A percentile compares a stretch with the other conserved stretches of the same genome.
phyloP scores from a whole-genome alignment of 2,329 filamentous ascomycete genomes.

The Ascochyta viciae-villosae region DNA sequence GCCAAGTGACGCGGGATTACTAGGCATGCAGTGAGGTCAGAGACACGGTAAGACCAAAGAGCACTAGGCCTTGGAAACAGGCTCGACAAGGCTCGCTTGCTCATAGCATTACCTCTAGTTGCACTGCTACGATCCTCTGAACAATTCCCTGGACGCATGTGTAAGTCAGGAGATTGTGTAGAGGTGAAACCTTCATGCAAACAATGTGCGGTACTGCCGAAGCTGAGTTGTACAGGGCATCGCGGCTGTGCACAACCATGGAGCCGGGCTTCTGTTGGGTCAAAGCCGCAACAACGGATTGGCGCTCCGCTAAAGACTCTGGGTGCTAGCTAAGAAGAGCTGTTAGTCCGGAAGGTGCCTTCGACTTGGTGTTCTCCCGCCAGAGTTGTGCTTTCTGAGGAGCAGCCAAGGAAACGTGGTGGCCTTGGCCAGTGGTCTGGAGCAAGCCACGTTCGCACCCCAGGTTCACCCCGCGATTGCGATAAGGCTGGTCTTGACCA shows the following conservation, averaged over 20 bases:
- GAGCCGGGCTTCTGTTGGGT: background rate
- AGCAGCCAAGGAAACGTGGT: constrained; percentile 37
- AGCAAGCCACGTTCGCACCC: constrained; percentile 41
- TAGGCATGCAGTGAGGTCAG: constrained; percentile 34
- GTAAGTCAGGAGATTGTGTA: background rate
- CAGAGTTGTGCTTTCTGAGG: constrained; percentile 8
- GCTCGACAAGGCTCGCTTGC: constrained; percentile 16
- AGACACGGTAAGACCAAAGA: constrained; percentile 32
- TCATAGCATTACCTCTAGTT: background rate
- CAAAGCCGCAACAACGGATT: constrained; percentile 10
- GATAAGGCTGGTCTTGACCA: constrained; percentile 13
- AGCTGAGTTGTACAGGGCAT: background rate
- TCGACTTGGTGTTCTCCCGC: constrained; percentile 4
- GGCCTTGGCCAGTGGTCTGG: constrained; percentile 43
- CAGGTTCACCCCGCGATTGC: constrained; percentile 25
- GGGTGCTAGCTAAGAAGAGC: constrained; percentile 12
- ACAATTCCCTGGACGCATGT: constrained; percentile 1
- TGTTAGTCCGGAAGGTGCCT: constrained; percentile 3
- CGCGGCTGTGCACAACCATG: background rate
- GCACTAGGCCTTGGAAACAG: constrained; percentile 24
- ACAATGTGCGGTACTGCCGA: background rate
- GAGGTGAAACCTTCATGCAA: background rate
- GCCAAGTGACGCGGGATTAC: constrained; percentile 41
- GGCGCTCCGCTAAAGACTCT: constrained; percentile 3
- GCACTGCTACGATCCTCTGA: background rate